A percentile compares a stretch with the other conserved stretches of the same genome.
These are phyloP conservation scores for Castanospermum australe DNA, from an alignment of 306 rosid genomes.

Conservation along the genomic window DNA sequence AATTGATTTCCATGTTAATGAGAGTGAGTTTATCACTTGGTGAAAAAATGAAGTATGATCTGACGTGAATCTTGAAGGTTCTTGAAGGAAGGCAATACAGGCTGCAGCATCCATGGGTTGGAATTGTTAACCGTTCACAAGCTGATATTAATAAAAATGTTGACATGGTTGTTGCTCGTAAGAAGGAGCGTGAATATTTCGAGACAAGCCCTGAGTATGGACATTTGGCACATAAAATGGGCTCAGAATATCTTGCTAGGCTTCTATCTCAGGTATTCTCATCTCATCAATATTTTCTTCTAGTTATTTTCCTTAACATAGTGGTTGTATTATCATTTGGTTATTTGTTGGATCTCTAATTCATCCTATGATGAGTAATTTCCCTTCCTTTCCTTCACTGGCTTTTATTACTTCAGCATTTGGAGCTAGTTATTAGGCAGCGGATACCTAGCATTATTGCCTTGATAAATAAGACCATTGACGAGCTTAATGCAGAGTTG, in stretches of 20 bases:
- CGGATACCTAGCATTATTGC: slow-evolving; percentile 77
- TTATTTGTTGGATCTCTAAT: background rate
- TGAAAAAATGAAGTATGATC: slow-evolving; percentile 22
- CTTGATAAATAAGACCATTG: slow-evolving; percentile 80
- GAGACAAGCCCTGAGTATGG: slow-evolving; percentile 93
- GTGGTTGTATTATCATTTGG: background rate
- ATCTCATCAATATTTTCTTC: slow-evolving; percentile 8
- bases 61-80: slow-evolving; percentile 56
- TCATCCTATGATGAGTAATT: slow-evolving; percentile 7
- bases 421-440: slow-evolving; percentile 81
- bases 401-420: slow-evolving; percentile 49
- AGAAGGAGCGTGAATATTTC: slow-evolving; percentile 88
- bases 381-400: slow-evolving; percentile 2
- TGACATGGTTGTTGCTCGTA: slow-evolving; percentile 89
- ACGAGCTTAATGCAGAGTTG: slow-evolving; percentile 89
- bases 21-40: background rate
- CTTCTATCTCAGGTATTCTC: slow-evolving; percentile 73
- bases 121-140: slow-evolving; percentile 90
- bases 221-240: slow-evolving; percentile 91
- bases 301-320: background rate
- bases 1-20: background rate
- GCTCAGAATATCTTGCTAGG: slow-evolving; percentile 89
- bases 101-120: slow-evolving; percentile 94
- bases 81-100: slow-evolving; percentile 86
- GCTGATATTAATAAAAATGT: slow-evolving; percentile 78